These are phyloP conservation scores for Alternaria metachromatica DNA, from an alignment of 2,329 filamentous ascomycete genomes.

Conservation along the genomic window DNA sequence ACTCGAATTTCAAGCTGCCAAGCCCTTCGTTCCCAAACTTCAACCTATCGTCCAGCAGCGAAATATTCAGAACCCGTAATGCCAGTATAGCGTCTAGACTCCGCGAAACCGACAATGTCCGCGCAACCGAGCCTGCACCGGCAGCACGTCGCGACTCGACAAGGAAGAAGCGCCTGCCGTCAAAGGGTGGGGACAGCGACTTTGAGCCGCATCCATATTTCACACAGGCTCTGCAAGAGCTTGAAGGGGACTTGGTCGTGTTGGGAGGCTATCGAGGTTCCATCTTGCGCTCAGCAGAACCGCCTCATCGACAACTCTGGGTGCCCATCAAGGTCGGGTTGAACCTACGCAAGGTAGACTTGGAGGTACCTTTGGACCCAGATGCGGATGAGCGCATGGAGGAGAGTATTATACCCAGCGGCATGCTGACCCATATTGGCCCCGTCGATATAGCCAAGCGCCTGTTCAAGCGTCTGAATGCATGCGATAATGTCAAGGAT, in stretches of 20 bases:
- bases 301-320: conserved; percentile 88
- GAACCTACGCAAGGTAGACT: conserved; percentile 87
- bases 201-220: conserved; percentile 58
- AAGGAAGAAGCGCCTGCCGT: conserved; percentile 17
- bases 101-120: conserved; percentile 24
- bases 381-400: conserved; percentile 86
- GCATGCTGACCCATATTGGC: conserved; percentile 90
- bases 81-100: conserved; percentile 17
- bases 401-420: conserved; percentile 80
- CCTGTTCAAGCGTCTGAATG: conserved; percentile 77
- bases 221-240: conserved; percentile 65
- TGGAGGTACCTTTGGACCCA: conserved; percentile 81
- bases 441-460: conserved; percentile 88
- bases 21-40: conserved; percentile 63
- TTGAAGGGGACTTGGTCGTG: conserved; percentile 85
- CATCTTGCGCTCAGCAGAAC: conserved; percentile 81
- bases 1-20: conserved; percentile 74
- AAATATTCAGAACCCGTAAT: conserved; percentile 32
- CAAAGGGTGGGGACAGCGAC: conserved; percentile 27
- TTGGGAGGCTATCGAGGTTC: conserved; percentile 92
- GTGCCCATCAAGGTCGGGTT: conserved; percentile 91
- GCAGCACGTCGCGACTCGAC: conserved; percentile 21
- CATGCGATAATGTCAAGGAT: conserved; percentile 73
- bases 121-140: conserved; percentile 21
- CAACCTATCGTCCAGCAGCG: conserved; percentile 42